phyloP scores from a whole-genome alignment of 768 basidiomycete genomes.

The Naganishia antarctica region DNA sequence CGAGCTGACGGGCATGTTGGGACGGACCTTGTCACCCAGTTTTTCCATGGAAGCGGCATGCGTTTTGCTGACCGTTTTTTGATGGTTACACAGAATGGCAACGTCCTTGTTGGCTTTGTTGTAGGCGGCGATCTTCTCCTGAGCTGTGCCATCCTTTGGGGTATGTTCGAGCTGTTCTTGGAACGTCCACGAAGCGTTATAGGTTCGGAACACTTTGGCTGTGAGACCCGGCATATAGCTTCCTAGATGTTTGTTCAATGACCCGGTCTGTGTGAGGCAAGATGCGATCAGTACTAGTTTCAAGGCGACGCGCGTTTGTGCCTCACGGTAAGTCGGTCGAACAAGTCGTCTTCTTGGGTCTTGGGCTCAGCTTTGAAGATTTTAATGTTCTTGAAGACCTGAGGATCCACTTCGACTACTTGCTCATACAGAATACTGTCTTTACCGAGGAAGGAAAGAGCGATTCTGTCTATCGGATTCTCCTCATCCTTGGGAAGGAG shows the following conservation, averaged over 20 bases:
- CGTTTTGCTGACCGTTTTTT: conserved; percentile 83
- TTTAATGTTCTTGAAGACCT: conserved; percentile 96
- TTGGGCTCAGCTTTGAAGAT: conserved; percentile 90
- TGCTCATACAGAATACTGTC: conserved; percentile 93
- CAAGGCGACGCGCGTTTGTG: not conserved
- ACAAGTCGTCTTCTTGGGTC: conserved; percentile 76
- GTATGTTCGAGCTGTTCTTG: conserved; percentile 79
- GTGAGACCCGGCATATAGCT: conserved; percentile 96
- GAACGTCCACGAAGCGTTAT: conserved; percentile 95
- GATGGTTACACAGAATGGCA: conserved; percentile 98
- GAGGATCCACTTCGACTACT: conserved; percentile 76
- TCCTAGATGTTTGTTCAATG: conserved; percentile 84
- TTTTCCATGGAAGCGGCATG: conserved; percentile 92
- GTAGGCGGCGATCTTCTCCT: conserved; percentile 94
- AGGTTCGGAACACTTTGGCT: conserved; percentile 99
- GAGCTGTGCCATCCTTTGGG: conserved; percentile 66
- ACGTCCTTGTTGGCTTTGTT: conserved; percentile 96
- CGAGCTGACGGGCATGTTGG: not conserved
- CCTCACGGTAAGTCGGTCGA: conserved; percentile 88
- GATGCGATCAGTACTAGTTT: conserved; percentile 5
- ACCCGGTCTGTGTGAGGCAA: conserved; percentile 61
- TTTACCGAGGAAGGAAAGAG: conserved; percentile 98
- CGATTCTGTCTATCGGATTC: conserved; percentile 51
- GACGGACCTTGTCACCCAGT: conserved; percentile 77
- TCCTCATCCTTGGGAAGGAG: conserved; percentile 71